Conservation (phyloP, 306 rosid species). For the Cicer pinnatifidum region DNA sequence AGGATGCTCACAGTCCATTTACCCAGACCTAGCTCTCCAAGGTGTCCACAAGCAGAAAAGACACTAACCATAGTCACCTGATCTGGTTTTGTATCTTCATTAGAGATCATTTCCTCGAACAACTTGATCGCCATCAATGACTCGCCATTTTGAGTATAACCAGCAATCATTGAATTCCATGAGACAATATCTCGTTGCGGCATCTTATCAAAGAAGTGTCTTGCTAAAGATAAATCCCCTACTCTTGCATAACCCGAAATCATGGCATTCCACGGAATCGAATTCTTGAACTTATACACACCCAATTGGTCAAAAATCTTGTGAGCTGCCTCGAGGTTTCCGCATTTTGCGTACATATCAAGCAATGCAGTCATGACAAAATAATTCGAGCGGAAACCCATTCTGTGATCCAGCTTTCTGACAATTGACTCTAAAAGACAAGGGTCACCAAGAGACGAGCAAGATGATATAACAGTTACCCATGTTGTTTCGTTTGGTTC, state of each 20-base stretch:
- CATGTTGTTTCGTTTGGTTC: constrained; percentile 64
- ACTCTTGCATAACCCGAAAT: constrained; percentile 67
- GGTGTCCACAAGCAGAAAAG: constrained; percentile 76
- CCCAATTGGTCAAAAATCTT: constrained; percentile 59
- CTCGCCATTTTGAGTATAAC: constrained; percentile 73
- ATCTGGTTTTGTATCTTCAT: constrained; percentile 54
- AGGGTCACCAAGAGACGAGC: constrained; percentile 54
- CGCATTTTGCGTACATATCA: constrained; percentile 73
- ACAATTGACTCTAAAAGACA: constrained; percentile 52
- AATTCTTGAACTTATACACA: constrained; percentile 47
- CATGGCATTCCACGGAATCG: constrained; percentile 71
- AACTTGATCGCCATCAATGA: constrained; percentile 58
- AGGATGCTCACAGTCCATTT: constrained; percentile 61
- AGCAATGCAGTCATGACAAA: constrained; percentile 66
- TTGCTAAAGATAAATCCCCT: constrained; percentile 57
- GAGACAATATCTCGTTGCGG: constrained; percentile 60
- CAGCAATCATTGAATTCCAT: constrained; percentile 74
- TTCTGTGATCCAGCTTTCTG: constrained; percentile 45
- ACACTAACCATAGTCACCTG: constrained; percentile 75
- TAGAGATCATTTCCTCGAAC: constrained; percentile 59
- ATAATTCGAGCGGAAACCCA: constrained; percentile 52
- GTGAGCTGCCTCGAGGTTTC: constrained; percentile 59
- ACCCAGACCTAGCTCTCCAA: constrained; percentile 65
- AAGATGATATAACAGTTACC: constrained; percentile 62
- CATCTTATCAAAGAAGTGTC: constrained; percentile 66